Percentiles rank a stretch among this genome's conserved stretches.
phyloP scores from a whole-genome alignment of 176 grass and related monocot species.

The Ananas comosus region DNA sequence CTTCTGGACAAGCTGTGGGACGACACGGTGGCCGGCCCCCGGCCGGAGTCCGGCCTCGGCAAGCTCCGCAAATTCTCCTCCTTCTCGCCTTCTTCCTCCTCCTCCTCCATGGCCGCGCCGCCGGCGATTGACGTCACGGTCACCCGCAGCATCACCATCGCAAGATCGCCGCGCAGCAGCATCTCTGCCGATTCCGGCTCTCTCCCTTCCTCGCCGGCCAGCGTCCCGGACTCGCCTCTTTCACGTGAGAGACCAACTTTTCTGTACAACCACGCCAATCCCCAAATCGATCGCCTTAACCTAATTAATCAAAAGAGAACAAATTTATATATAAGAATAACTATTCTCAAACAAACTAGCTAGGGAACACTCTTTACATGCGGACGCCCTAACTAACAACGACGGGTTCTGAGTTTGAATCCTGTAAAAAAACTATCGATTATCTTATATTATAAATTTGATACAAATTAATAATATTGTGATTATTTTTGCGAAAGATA shows the following conservation, averaged over 20 bases:
- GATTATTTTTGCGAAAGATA: no score
- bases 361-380: no score
- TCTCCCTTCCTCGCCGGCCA: slow-evolving; percentile 55
- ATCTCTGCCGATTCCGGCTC: neutral
- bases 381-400: no score
- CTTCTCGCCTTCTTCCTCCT: slow-evolving; percentile 41
- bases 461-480: no score
- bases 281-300: no score
- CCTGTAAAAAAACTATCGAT: no score
- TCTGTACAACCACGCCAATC: no score
- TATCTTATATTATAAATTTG: no score
- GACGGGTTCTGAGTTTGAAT: no score
- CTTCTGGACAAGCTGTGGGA: slow-evolving; percentile 92
- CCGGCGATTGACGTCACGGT: slow-evolving; percentile 26
- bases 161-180: slow-evolving; percentile 14
- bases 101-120: neutral
- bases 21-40: slow-evolving; percentile 82
- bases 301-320: no score
- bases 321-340: no score
- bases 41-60: slow-evolving; percentile 74
- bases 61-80: slow-evolving; percentile 75
- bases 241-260: slow-evolving; percentile 19
- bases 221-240: slow-evolving; percentile 48
- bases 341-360: no score
- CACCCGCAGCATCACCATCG: slow-evolving; percentile 67